A percentile compares a stretch with the other conserved stretches of the same genome.
These are phyloP conservation scores for Trichoderma virens DNA, from an alignment of 495 filamentous ascomycete species.

Conservation along the genomic window DNA sequence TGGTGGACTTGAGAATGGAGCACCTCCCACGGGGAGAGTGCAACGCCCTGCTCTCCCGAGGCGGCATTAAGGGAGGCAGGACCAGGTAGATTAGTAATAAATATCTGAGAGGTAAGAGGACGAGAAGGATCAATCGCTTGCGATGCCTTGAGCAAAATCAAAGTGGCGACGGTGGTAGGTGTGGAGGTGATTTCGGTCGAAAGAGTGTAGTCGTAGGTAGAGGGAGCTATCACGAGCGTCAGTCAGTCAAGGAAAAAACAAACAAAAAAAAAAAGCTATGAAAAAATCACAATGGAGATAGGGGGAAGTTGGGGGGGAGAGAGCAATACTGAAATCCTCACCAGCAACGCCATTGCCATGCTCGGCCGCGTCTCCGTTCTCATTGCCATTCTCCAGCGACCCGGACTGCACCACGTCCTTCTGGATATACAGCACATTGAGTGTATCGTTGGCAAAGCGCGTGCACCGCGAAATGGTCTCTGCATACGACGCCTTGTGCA, in stretches of 20 bases:
- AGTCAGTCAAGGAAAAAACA: neutral
- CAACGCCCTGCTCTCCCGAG: constrained; percentile 56
- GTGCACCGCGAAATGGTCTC: constrained; percentile 83
- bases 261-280: no score
- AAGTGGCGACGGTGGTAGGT: constrained; percentile 68
- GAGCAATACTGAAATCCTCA: constrained; percentile 15
- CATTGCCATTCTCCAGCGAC: constrained; percentile 23
- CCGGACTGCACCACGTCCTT: constrained; percentile 59
- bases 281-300: neutral
- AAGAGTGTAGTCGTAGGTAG: constrained; percentile 64
- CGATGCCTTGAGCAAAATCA: constrained; percentile 84
- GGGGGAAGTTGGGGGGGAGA: neutral
- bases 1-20: constrained; percentile 82
- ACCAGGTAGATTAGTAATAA: constrained; percentile 86
- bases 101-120: constrained; percentile 76
- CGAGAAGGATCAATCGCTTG: constrained; percentile 72
- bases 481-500: constrained; percentile 57
- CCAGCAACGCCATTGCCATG: constrained; percentile 21
- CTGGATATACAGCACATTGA: constrained; percentile 81
- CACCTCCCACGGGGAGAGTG: constrained; percentile 81
- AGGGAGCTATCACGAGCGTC: constrained; percentile 1
- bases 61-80: constrained; percentile 55
- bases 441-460: constrained; percentile 80
- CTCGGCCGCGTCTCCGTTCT: neutral
- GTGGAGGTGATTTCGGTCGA: constrained; percentile 74